These are phyloP conservation scores for Malassezia equina DNA, from an alignment of 1,284 basidiomycete genomes.

Conservation along the genomic window DNA sequence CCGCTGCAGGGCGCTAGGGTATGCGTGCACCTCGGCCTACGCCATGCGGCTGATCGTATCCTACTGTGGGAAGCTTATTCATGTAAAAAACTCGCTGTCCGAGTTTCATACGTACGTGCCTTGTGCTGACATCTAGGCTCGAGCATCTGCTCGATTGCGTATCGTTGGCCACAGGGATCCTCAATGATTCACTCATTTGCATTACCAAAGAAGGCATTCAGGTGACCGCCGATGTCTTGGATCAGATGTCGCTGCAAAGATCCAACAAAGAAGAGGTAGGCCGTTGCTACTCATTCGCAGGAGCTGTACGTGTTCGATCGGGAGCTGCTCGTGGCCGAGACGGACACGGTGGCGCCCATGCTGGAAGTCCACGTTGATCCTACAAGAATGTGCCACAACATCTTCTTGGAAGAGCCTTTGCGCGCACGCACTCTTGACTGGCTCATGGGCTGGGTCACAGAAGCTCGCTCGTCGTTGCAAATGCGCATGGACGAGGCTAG, in stretches of 20 bases:
- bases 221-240: slow-evolving; percentile 31
- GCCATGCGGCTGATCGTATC: slow-evolving; percentile 37
- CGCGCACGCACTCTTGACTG: slow-evolving; percentile 21
- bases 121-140: slow-evolving; percentile 8
- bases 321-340: slow-evolving; percentile 38
- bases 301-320: slow-evolving; percentile 45
- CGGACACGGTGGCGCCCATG: slow-evolving; percentile 28
- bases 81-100: slow-evolving; percentile 33
- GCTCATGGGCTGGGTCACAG: slow-evolving; percentile 26
- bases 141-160: slow-evolving; percentile 42
- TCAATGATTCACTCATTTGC: slow-evolving; percentile 40
- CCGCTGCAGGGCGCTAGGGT: background rate
- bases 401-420: background rate
- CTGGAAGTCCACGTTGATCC: slow-evolving; percentile 24
- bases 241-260: slow-evolving; percentile 19
- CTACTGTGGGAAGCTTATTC: slow-evolving; percentile 36
- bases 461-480: slow-evolving; percentile 11
- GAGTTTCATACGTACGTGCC: slow-evolving; percentile 26
- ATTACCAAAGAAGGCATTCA: slow-evolving; percentile 42
- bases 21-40: background rate
- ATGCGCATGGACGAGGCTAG: slow-evolving; percentile 11
- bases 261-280: background rate
- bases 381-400: slow-evolving; percentile 12
- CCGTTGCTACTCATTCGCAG: background rate
- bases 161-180: slow-evolving; percentile 41